These are phyloP conservation scores for Salix dunnii DNA, from an alignment of 345 rosid genomes.

Conservation along the genomic window DNA sequence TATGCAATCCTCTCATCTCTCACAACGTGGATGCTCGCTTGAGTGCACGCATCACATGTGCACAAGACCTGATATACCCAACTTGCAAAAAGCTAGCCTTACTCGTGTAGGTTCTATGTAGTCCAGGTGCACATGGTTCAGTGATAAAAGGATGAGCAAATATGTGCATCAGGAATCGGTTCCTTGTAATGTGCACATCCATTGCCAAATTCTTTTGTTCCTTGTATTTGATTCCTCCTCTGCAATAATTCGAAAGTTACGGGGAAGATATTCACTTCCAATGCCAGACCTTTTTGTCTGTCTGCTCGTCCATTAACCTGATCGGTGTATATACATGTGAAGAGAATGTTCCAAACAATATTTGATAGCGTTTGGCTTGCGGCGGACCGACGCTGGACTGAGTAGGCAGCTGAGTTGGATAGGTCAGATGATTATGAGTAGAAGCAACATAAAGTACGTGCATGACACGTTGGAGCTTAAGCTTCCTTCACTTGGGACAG, in stretches of 20 bases:
- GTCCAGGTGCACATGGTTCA: slow-evolving; percentile 36
- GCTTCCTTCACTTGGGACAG: too few relatives aligned
- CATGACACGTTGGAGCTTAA: too few relatives aligned
- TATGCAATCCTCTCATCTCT: too few relatives aligned
- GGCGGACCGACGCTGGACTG: slow-evolving; percentile 57
- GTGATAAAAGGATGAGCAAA: slow-evolving; percentile 28
- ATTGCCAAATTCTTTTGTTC: slow-evolving; percentile 41
- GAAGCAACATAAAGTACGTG: background rate
- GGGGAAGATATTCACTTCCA: slow-evolving; percentile 52
- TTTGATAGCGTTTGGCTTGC: slow-evolving; percentile 34
- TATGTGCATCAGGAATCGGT: slow-evolving; percentile 46
- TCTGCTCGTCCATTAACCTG: too few relatives aligned
- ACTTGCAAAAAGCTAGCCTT: slow-evolving; percentile 39
- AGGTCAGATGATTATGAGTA: background rate
- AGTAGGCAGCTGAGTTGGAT: background rate
- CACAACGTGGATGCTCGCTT: slow-evolving; percentile 1
- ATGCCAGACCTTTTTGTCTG: slow-evolving; percentile 8
- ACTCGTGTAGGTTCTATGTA: slow-evolving; percentile 39
- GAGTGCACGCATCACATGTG: background rate
- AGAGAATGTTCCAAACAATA: slow-evolving; percentile 29
- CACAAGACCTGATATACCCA: slow-evolving; percentile 2
- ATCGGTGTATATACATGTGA: background rate
- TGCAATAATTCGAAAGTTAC: slow-evolving; percentile 69
- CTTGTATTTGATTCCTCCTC: slow-evolving; percentile 42
- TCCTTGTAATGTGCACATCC: slow-evolving; percentile 59